Conservation (phyloP, 1,139 yeast species). For the Pichia sp. region DNA sequence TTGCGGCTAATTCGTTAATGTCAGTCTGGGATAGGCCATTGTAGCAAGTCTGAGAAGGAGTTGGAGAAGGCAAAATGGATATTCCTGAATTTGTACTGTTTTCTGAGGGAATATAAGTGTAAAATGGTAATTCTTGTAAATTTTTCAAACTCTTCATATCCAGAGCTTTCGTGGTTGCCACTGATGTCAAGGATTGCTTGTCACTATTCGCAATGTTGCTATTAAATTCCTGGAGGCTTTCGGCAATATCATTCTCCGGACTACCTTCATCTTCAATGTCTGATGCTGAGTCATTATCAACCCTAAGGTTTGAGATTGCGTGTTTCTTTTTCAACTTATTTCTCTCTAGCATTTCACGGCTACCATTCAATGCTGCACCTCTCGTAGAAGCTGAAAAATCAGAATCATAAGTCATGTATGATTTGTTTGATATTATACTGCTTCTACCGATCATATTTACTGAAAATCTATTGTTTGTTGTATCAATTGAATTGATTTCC, state of each 20-base stretch:
- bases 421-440: constrained; percentile 37
- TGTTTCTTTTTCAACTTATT: constrained; percentile 16
- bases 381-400: constrained; percentile 38
- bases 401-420: constrained; percentile 55
- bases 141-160: constrained; percentile 1
- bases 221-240: background rate
- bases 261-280: constrained; percentile 26
- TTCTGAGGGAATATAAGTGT: constrained; percentile 6
- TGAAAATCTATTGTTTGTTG: constrained; percentile 24
- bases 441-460: constrained; percentile 25
- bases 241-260: background rate
- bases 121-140: constrained; percentile 22
- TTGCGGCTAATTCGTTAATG: constrained; percentile 68
- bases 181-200: background rate
- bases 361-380: background rate
- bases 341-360: background rate
- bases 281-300: constrained; percentile 1
- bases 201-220: background rate
- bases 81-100: constrained; percentile 10
- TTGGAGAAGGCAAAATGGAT: constrained; percentile 31
- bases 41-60: constrained; percentile 37
- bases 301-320: constrained; percentile 18
- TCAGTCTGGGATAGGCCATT: constrained; percentile 64
- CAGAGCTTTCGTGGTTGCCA: background rate
- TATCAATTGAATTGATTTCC: background rate